Evolutionary conservation across 2,329 filamentous ascomycete species (phyloP), one percentile per base, ranked within the genome.

Genomic region (Botrytis sinoallii): DNA sequence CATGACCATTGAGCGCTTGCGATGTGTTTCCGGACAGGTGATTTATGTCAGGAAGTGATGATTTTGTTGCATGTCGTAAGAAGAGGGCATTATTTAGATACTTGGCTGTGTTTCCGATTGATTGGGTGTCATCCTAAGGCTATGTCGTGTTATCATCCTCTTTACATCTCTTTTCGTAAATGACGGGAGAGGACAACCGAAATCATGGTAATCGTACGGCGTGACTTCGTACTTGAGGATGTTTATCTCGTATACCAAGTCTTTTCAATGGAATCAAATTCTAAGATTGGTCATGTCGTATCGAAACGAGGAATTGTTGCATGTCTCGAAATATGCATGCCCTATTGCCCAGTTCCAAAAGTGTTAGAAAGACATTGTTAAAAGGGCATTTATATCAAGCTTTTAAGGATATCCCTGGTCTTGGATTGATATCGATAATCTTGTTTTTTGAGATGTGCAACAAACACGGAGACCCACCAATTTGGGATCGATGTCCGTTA

Each of bases 371-470:
- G 38, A 40, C 2, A 40, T 42, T 18, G 38, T 42, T 18, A 40
- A 63, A n/a, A 63, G 38, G 38, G 60, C 7, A 32, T 20, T 64
- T 44, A 44, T 65, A 22, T 25, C 48, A 18, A 38, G 48, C 8
- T 52, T 52, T 52, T 40, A 40, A 3, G 22, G 8, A 67, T 29
- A 40, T 29, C 20, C n/a, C 35, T 55, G 22, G 4, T 8, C 38
- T 52, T 9, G 16, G 25, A 40, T 1, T n/a, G 32, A 40, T 40
- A 55, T n/a, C 52, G 35, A 57, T 68, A 68, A 68, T 68, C 48
- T 57, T 57, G 48, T 55, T 57, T 68, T 55, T 57, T 57, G 25
- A 55, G 65, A 68, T 55, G 18, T 68, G 65, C 65, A 68, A 68
- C 65, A 68, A 57, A 42, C 6, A n/a, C 65, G 22, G 46, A n/a